A percentile compares a stretch with the other conserved stretches of the same genome.
phyloP scores from a whole-genome alignment of 2,329 filamentous ascomycete species.

The Fusarium praegraminearum region DNA sequence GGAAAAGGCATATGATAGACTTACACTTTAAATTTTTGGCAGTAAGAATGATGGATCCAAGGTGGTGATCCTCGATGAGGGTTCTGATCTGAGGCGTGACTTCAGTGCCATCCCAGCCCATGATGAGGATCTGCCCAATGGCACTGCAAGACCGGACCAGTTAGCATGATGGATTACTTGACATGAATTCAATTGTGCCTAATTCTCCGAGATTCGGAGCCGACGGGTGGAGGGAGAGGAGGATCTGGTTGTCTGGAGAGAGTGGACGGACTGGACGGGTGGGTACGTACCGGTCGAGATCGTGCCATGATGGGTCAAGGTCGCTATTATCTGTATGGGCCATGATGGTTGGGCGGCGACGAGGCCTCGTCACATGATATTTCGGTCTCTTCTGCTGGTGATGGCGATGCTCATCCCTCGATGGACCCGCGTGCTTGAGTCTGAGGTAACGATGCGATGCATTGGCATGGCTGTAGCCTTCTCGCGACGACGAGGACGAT shows the following conservation, averaged over 20 bases:
- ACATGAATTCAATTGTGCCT: background rate
- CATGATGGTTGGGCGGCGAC: slow-evolving; percentile 53
- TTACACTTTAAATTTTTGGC: slow-evolving; percentile 88
- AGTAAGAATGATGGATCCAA: slow-evolving; percentile 87
- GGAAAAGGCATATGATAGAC: slow-evolving; percentile 37
- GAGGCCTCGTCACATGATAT: slow-evolving; percentile 46
- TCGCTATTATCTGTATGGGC: slow-evolving; percentile 50
- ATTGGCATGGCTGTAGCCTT: slow-evolving; percentile 38
- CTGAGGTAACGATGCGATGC: slow-evolving; percentile 50
- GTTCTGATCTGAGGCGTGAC: slow-evolving; percentile 85
- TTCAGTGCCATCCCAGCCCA: slow-evolving; percentile 88
- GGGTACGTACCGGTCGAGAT: slow-evolving; percentile 76
- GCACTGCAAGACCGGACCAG: slow-evolving; percentile 61
- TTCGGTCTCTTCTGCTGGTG: slow-evolving; percentile 37
- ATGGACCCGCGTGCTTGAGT: slow-evolving; percentile 45
- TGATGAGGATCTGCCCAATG: slow-evolving; percentile 82
- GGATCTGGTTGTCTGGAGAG: slow-evolving; percentile 17
- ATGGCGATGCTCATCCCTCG: slow-evolving; percentile 34
- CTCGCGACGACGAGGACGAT: slow-evolving; percentile 41
- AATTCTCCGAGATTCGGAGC: slow-evolving; percentile 35
- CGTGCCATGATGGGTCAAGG: slow-evolving; percentile 76
- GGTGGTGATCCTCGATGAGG: slow-evolving; percentile 84
- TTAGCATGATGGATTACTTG: slow-evolving; percentile 38
- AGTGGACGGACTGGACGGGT: slow-evolving; percentile 11
- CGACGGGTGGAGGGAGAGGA: slow-evolving; percentile 36